These are phyloP conservation scores for Gossypium gossypioides DNA, from an alignment of 441 rosid species.

Conservation along the genomic window DNA sequence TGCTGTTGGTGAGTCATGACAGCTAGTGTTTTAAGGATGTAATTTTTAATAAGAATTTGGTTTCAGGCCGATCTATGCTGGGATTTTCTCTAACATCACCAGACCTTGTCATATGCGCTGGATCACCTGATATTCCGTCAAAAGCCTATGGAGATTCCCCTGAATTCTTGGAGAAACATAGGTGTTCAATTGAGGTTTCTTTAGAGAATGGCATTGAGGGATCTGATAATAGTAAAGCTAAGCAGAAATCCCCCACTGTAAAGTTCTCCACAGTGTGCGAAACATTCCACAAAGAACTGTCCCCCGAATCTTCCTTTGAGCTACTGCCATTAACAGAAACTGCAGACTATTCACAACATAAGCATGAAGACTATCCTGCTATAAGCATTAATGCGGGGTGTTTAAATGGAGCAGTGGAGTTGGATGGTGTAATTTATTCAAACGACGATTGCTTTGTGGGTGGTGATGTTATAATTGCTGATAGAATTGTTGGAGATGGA, in stretches of 20 bases:
- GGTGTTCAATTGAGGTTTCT: slow-evolving; percentile 53
- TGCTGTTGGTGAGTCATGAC: too few relatives aligned
- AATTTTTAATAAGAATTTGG: background rate
- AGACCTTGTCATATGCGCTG: slow-evolving; percentile 57
- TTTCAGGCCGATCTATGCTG: slow-evolving; percentile 44
- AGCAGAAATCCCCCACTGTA: slow-evolving; percentile 36
- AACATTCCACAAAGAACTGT: slow-evolving; percentile 39
- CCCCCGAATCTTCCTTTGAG: slow-evolving; percentile 80
- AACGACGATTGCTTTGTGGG: slow-evolving; percentile 32
- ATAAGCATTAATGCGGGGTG: slow-evolving; percentile 43
- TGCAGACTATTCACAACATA: slow-evolving; percentile 14
- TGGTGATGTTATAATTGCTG: slow-evolving; percentile 32
- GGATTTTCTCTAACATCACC: slow-evolving; percentile 61
- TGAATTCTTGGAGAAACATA: slow-evolving; percentile 23
- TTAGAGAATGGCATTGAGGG: slow-evolving; percentile 62
- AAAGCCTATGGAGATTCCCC: slow-evolving; percentile 35
- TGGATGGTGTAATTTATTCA: slow-evolving; percentile 26
- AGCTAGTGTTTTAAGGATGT: background rate
- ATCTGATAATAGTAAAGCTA: slow-evolving; percentile 17
- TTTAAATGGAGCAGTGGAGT: slow-evolving; percentile 15
- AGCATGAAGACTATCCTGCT: slow-evolving; percentile 13
- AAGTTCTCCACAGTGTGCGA: slow-evolving; percentile 59
- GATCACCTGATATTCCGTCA: slow-evolving; percentile 55
- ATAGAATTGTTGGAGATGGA: slow-evolving; percentile 22
- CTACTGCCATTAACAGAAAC: slow-evolving; percentile 35